Base-by-base conservation (phyloP, 306 rosid genomes). In the Vachellia pachyceras region DNA sequence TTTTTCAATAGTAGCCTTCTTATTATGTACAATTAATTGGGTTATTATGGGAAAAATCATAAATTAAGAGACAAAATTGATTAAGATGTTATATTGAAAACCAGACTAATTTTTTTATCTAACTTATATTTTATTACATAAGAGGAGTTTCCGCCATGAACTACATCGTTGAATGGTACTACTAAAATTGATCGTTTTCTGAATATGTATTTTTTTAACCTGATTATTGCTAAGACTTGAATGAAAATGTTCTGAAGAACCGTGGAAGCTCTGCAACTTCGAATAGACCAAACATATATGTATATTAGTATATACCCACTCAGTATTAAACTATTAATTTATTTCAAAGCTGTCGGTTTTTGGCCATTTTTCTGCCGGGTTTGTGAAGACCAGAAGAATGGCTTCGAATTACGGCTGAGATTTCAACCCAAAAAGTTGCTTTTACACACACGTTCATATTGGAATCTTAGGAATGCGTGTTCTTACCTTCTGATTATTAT, bases 391-490 rank as follows among this genome's bases (percentile, higher is more conserved):
- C 39, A 57, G 35, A 55, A 73, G 29, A 66, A 73, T 13, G 69
- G 65, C 67, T 52, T 76, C 25, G 75, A 72, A 61, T 70, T 72
- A 57, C 17, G 10, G 41, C 22, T 45, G 65, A 49, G 20, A 61
- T 44, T 44, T 8, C 2, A 10, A 2, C 72, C 75, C 45, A 25
- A 71, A 71, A 63, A 41, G 40, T 29, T 8, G n/a, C 20, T 58
- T 42, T 20, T 54, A n/a, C 22, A 47, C 12, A 63, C 37, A 63
- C 46, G 15, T 6, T 36, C 6, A 36, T 29, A 5, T 40, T 25
- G 35, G 66, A 23, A 45, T 44, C 6, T 10, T 55, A 29, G 49
- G 40, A 22, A 11, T 44, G 67, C 18, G 35, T 8, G 6, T 29
- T 29, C 33, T 29, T 29, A 29, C 33, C 33, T 29, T 29, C 33